Conservation (phyloP, 352 stramenopile species). For the Achlya hypogyna region DNA sequence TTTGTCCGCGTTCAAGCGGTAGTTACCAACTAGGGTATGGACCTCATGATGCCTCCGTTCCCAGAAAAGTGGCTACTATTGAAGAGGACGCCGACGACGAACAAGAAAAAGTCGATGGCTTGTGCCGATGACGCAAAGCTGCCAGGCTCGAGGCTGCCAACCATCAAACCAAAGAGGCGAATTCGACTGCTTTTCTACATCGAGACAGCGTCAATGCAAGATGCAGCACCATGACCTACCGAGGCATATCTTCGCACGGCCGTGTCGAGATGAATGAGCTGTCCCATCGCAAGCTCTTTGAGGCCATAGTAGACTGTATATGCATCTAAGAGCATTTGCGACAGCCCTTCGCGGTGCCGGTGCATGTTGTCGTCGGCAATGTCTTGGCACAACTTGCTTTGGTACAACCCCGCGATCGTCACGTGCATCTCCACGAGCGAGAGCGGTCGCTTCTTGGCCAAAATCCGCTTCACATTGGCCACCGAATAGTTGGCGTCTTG, state of each 20-base stretch:
- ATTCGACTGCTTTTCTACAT: conserved; percentile 53
- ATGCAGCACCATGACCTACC: conserved; percentile 23
- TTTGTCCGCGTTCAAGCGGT: conserved; percentile 22
- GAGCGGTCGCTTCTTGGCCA: conserved; percentile 64
- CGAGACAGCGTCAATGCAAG: not conserved
- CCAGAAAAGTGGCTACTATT: not conserved
- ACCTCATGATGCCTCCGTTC: conserved; percentile 22
- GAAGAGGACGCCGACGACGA: conserved; percentile 68
- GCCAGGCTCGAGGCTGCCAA: conserved; percentile 60
- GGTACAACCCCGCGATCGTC: conserved; percentile 72
- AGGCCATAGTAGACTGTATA: conserved; percentile 74
- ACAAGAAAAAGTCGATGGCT: conserved; percentile 65
- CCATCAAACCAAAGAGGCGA: conserved; percentile 55
- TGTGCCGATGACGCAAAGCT: conserved; percentile 65
- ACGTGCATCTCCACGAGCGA: conserved; percentile 64
- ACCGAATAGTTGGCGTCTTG: conserved; percentile 20
- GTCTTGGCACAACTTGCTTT: conserved; percentile 75
- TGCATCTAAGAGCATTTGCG: conserved; percentile 78
- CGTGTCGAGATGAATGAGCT: conserved; percentile 67
- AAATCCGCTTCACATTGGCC: conserved; percentile 31
- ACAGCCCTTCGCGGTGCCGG: conserved; percentile 46
- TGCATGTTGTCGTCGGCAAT: conserved; percentile 55
- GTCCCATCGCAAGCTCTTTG: conserved; percentile 68
- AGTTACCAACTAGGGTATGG: conserved; percentile 11
- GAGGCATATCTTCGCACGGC: conserved; percentile 52